Evolutionary conservation across 768 basidiomycete species (phyloP).

Genomic region (Pleurotus sapidus): DNA sequence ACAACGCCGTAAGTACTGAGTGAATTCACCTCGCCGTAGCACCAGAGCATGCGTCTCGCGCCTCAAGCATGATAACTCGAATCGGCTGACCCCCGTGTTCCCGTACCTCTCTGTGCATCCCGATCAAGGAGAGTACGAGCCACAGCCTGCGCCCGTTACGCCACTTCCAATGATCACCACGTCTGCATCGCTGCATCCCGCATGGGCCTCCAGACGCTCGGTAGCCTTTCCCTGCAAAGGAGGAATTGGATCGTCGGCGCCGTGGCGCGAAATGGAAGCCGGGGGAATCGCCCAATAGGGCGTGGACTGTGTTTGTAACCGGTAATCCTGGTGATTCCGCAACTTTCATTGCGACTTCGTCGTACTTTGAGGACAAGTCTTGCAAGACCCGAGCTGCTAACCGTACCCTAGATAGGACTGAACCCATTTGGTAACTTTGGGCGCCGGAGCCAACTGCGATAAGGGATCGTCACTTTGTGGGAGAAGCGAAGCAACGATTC

Average conservation of each 20-base stretch:
- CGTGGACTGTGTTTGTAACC: conserved; percentile 43
- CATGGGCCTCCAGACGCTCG: conserved; percentile 25
- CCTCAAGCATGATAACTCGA: conserved; percentile 75
- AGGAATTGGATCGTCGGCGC: conserved; percentile 14
- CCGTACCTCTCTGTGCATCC: conserved; percentile 5
- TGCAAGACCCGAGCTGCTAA: background rate
- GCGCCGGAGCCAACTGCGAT: background rate
- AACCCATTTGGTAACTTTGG: conserved; percentile 1
- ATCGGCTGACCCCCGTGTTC: conserved; percentile 20
- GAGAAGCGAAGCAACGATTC: background rate
- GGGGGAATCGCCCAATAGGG: conserved; percentile 67
- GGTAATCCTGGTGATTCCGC: conserved; percentile 54
- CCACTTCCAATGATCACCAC: conserved; percentile 77
- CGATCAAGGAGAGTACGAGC: conserved; percentile 47
- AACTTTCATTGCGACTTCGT: conserved; percentile 5
- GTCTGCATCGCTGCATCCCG: conserved; percentile 42
- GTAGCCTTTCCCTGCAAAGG: background rate
- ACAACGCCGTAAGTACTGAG: background rate
- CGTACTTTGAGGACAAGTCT: conserved; percentile 3
- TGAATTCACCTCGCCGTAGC: conserved; percentile 63
- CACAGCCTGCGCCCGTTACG: conserved; percentile 64
- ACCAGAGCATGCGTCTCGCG: conserved; percentile 71
- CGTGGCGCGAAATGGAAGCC: conserved; percentile 39
- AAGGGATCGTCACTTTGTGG: background rate
- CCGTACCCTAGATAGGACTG: background rate